Conservation (phyloP, 2,329 filamentous ascomycete species). For the Phialophora expanda region DNA sequence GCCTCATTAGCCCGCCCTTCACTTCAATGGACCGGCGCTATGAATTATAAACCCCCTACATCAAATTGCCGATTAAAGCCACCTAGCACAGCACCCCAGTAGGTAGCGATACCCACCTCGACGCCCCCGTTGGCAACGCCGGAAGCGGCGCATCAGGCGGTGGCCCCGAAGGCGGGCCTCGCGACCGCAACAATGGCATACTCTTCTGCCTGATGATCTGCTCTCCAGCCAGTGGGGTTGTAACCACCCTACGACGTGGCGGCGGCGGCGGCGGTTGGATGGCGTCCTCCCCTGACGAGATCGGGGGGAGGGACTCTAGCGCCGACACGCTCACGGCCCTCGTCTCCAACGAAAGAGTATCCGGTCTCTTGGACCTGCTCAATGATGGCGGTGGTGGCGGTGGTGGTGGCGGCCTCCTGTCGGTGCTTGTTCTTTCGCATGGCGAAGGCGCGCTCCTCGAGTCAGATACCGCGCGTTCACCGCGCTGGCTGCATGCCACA, state of each 20-base stretch:
- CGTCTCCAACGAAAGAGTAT: slow-evolving; percentile 21
- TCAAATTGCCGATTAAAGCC: background rate
- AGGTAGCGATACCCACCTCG: background rate
- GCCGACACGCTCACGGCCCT: background rate
- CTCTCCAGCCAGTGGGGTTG: slow-evolving; percentile 20
- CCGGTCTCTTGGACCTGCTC: slow-evolving; percentile 7
- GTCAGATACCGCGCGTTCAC: background rate
- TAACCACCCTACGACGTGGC: slow-evolving; percentile 10
- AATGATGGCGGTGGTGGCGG: slow-evolving; percentile 22
- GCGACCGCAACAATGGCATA: slow-evolving; percentile 23
- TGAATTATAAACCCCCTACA: background rate
- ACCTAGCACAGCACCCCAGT: background rate
- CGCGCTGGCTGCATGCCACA: no score
- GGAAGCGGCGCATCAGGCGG: slow-evolving; percentile 33
- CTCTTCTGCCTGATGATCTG: slow-evolving; percentile 33
- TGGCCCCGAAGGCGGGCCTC: slow-evolving; percentile 28
- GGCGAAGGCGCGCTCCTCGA: background rate
- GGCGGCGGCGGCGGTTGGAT: slow-evolving; percentile 22
- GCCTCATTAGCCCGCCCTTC: background rate
- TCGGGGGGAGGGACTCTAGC: background rate
- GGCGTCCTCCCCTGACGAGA: background rate
- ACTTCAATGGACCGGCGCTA: background rate
- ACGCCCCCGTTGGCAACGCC: slow-evolving; percentile 25
- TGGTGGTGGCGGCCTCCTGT: background rate
- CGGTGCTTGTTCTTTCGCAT: background rate